A percentile compares a stretch with the other conserved stretches of the same genome.
These are phyloP conservation scores for Spencermartinsiella ligniputridi DNA, from an alignment of 1,139 yeast species.

Conservation along the genomic window DNA sequence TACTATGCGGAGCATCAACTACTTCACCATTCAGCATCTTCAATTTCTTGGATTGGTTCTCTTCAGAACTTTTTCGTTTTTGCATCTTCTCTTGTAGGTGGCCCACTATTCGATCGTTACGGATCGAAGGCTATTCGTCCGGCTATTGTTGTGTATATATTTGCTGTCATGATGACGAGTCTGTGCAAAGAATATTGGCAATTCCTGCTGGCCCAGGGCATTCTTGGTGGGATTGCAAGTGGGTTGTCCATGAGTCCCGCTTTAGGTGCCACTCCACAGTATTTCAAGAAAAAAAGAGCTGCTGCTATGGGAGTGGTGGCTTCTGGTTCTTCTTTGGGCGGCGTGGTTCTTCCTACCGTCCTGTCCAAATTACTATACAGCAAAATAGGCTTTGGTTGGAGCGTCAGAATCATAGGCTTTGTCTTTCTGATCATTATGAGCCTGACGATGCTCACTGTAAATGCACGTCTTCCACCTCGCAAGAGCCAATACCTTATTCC, in stretches of 20 bases:
- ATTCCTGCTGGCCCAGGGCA: conserved; percentile 53
- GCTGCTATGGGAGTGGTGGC: conserved; percentile 54
- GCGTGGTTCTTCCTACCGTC: conserved; percentile 32
- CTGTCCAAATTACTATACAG: conserved; percentile 25
- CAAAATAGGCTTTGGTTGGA: conserved; percentile 34
- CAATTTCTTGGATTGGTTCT: not conserved
- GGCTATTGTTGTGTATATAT: conserved; percentile 39
- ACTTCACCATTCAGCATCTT: not conserved
- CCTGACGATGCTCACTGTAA: conserved; percentile 27
- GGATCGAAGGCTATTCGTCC: conserved; percentile 27
- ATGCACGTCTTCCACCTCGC: conserved; percentile 30
- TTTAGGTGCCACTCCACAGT: conserved; percentile 38
- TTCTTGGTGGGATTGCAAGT: conserved; percentile 49
- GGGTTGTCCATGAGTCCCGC: conserved; percentile 37
- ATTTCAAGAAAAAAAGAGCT: conserved; percentile 50
- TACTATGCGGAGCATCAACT: conserved; percentile 39
- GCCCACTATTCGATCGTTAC: conserved; percentile 13
- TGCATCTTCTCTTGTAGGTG: conserved; percentile 45
- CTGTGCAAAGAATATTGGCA: conserved; percentile 48
- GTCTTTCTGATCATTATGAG: conserved; percentile 19
- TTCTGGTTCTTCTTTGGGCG: conserved; percentile 53
- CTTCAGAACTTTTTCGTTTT: not conserved
- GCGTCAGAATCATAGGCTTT: conserved; percentile 31
- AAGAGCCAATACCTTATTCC: conserved; percentile 27
- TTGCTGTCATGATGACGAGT: conserved; percentile 52